These are phyloP conservation scores for Fusarium avenaceum DNA, from an alignment of 2,329 filamentous ascomycete genomes.

Conservation along the genomic window DNA sequence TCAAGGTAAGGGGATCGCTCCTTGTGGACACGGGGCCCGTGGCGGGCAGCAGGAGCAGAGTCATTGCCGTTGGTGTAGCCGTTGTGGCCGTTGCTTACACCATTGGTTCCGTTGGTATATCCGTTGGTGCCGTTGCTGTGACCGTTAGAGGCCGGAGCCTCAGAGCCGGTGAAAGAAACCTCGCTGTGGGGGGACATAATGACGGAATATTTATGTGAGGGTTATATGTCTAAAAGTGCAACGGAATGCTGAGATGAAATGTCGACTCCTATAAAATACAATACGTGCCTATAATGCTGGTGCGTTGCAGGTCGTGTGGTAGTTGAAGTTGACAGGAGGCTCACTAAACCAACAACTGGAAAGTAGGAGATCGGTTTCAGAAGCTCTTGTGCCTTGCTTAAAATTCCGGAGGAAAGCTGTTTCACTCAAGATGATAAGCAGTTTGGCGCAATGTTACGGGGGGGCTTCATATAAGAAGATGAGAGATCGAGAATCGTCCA, in stretches of 20 bases:
- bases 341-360: constrained; percentile 23
- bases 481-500: not conserved
- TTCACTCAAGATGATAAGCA: constrained; percentile 27
- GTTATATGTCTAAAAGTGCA: constrained; percentile 22
- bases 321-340: constrained; percentile 1
- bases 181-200: constrained; percentile 57
- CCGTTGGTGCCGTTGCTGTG: constrained; percentile 30
- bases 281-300: constrained; percentile 20
- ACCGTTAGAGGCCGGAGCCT: constrained; percentile 41
- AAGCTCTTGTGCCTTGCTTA: constrained; percentile 30
- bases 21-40: constrained; percentile 43
- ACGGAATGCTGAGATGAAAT: not conserved
- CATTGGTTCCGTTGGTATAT: constrained; percentile 28
- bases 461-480: constrained; percentile 14
- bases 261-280: constrained; percentile 16
- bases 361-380: constrained; percentile 31
- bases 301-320: constrained; percentile 27
- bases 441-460: constrained; percentile 1
- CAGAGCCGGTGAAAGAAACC: constrained; percentile 48
- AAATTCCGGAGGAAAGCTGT: constrained; percentile 4
- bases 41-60: constrained; percentile 35
- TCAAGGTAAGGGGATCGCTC: constrained; percentile 45
- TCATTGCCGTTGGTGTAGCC: constrained; percentile 44
- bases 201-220: constrained; percentile 23
- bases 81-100: constrained; percentile 28